These are phyloP conservation scores for Theobroma grandiflorum DNA, from an alignment of 441 rosid species.

Conservation along the genomic window DNA sequence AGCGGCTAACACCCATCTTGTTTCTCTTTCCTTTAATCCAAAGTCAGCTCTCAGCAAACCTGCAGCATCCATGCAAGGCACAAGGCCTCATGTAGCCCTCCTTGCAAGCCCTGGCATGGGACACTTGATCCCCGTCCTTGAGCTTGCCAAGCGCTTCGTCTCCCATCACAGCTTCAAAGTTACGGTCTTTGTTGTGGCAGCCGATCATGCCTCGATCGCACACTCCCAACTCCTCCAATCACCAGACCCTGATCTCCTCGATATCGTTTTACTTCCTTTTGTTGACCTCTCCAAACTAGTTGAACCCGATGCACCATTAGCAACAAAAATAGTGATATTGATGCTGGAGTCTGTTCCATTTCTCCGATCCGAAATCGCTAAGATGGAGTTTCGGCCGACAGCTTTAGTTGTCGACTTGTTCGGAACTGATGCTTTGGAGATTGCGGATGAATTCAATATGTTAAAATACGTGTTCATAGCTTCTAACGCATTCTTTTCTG, in stretches of 20 bases:
- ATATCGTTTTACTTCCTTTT: constrained; percentile 44
- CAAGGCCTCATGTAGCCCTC: constrained; percentile 46
- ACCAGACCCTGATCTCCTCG: constrained; percentile 18
- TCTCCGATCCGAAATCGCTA: constrained; percentile 41
- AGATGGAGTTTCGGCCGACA: constrained; percentile 45
- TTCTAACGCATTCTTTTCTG: constrained; percentile 50
- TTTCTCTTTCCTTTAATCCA: neutral
- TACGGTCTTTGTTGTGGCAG: constrained; percentile 50
- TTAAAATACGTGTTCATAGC: constrained; percentile 44
- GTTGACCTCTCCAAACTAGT: constrained; percentile 37
- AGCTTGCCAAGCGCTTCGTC: constrained; percentile 55
- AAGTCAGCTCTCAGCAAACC: neutral
- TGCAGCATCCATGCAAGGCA: constrained; percentile 37
- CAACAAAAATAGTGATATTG: constrained; percentile 33
- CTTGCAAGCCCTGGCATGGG: constrained; percentile 72
- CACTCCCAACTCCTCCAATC: constrained; percentile 35
- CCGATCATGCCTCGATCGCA: constrained; percentile 25
- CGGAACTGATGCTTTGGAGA: constrained; percentile 44
- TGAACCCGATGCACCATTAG: constrained; percentile 30
- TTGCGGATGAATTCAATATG: constrained; percentile 51
- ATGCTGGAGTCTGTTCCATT: constrained; percentile 45
- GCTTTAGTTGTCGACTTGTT: constrained; percentile 57
- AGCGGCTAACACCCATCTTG: neutral
- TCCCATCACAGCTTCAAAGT: constrained; percentile 38
- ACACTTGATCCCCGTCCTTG: constrained; percentile 63